phyloP scores from a whole-genome alignment of 305 asterid species.

The Fraxinus sp. region DNA sequence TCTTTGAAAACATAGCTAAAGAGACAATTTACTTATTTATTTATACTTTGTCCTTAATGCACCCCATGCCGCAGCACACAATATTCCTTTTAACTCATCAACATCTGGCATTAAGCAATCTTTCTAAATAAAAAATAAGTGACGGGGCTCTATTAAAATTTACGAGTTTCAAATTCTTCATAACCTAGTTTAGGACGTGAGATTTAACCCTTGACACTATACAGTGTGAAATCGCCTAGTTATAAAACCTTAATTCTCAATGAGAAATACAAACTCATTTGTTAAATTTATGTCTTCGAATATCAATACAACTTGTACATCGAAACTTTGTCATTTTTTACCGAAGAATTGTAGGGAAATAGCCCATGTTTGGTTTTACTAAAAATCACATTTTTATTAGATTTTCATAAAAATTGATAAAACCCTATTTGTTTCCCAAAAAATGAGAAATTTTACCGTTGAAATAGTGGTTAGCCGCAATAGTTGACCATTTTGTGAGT shows the following conservation, averaged over 20 bases:
- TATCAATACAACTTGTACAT: not conserved
- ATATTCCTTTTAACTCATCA: not conserved
- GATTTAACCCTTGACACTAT: not conserved
- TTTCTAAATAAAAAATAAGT: not conserved
- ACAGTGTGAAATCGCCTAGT: not conserved
- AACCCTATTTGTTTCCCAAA: no score
- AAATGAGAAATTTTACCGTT: no score
- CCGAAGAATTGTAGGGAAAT: not conserved
- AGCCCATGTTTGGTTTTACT: not conserved
- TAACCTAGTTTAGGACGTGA: slow-evolving; percentile 70
- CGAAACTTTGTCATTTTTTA: not conserved
- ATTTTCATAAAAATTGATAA: no score
- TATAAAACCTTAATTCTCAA: not conserved
- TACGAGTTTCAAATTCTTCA: slow-evolving; percentile 90
- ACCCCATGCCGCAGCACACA: not conserved
- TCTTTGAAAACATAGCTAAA: not conserved
- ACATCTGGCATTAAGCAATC: not conserved
- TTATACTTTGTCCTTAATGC: not conserved
- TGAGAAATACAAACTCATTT: not conserved
- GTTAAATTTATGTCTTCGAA: not conserved
- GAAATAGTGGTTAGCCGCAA: no score
- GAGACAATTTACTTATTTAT: no score
- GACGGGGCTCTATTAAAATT: slow-evolving; percentile 15
- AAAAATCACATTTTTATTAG: no score
- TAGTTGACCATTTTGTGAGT: no score